Evolutionary conservation across 2,329 filamentous ascomycete species (phyloP), one percentile per base, ranked within the genome.

Genomic region (Cryphonectria parasitica): DNA sequence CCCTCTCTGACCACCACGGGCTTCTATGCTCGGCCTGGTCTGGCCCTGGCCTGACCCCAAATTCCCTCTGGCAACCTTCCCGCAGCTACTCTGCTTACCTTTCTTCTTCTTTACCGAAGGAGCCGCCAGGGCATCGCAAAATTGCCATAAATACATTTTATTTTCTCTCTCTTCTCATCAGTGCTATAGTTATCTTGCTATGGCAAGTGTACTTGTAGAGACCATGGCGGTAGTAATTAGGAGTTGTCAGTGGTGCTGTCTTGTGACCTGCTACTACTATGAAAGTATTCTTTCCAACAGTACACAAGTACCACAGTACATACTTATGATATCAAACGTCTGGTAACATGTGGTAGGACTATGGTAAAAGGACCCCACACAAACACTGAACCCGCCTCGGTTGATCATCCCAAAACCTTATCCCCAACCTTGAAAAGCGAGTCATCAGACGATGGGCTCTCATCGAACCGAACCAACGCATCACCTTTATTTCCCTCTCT

Each of bases 371-470:
- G 62, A 11, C 63, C 63, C 63, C 39, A 31, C 63, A 49, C 25
- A 49, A 28, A 64, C 6, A 49, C 34, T 28, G 22, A 49, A 8
- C n/a, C 43, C 25, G 25, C 41, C 41, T 34, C 28, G 63, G 63
- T 28, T 49, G 63, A 31, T 49, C 41, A 36, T 64, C 63, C 63
- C 63, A 45, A 64, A 64, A 64, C 63, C 63, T 64, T 64, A 64
- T 31, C 41, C 41, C 28, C 63, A 64, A 64, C 63, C 63, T 64
- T 64, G 61, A 64, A 45, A 45, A n/a, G 39, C 25, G 36, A 41
- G 34, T 39, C 34, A 60, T 60, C 56, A n/a, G 28, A 36, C 7
- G 56, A 60, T 22, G 56, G 56, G 31, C 25, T 17, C 41, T 43
- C 41, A 7, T 31, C 54, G 54, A 31, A n/a, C 28, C 54, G 22